Evolutionary conservation across 345 rosid species (phyloP), one percentile per base, ranked within the genome.

Genomic region (Populus euphratica): DNA sequence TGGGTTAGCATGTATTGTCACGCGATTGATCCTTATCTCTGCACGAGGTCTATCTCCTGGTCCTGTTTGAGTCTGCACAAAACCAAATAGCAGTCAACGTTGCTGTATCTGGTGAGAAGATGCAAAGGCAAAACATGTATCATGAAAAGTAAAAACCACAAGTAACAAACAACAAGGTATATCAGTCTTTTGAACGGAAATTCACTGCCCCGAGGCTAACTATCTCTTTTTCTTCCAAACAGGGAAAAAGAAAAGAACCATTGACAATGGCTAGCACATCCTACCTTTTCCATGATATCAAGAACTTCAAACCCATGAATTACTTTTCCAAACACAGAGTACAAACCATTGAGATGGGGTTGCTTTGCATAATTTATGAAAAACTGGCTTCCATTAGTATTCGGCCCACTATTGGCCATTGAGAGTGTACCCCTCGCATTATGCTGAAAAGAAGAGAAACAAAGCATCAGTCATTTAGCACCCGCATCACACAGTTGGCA

Each of bases 291-390:
- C 99, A 96, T 96, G 68, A 96, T 76, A 88, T 96, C 98, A 78
- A 96, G 97, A 59, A 96, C 96, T 87, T 96, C 99, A 78, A 96
- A 96, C 35, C 99, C 99, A 77, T 96, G 98, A 81, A 96, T 96
- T 74, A 96, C 99, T 83, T 81, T 89, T 83, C 99, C 99, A 71
- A 96, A 91, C 68, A 94, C 82, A 20, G 99, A 94, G 90, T 96
- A 94, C 70, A 90, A 73, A 73, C 99, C 99, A 81, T 96, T 94
- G 65, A 96, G 97, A 87, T 96, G 98, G 29, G 98, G 99, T 80
- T 94, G 98, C 86, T 96, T 94, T 8, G 92, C 97, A 63, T 90
- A 96, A 23, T 86, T 56, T 21, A 96, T 70, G 84, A 96, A 96
- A 84, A 96, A 96, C 80, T 96, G 99, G 89, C 98, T 94, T 76